phyloP scores from a whole-genome alignment of 257 asterid species.

The Henckelia pumila region DNA sequence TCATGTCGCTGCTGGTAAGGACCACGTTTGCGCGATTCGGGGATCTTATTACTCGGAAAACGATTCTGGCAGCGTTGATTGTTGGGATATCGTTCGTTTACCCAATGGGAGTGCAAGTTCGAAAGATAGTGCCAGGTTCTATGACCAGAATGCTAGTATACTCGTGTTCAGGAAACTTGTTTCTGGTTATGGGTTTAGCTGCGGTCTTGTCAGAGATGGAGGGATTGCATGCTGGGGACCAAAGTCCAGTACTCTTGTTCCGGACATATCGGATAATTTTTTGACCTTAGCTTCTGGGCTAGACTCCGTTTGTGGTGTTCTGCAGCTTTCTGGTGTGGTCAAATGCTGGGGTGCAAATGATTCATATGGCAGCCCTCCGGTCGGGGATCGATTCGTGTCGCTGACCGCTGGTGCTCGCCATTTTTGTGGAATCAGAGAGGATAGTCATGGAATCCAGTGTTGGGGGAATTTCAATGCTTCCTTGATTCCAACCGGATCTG shows the following conservation, averaged over 20 bases:
- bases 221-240: conserved; percentile 83
- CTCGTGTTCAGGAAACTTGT: conserved; percentile 50
- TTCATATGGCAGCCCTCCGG: conserved; percentile 40
- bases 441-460: conserved; percentile 71
- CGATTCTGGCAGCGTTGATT: conserved; percentile 65
- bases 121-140: conserved; percentile 45
- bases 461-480: conserved; percentile 85
- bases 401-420: conserved; percentile 69
- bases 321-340: conserved; percentile 49
- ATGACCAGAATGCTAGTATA: conserved; percentile 37
- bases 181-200: conserved; percentile 84
- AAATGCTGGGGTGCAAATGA: conserved; percentile 70
- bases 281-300: conserved; percentile 51
- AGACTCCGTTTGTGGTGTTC: conserved; percentile 65
- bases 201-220: conserved; percentile 61
- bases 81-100: conserved; percentile 66
- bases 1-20: conserved; percentile 73
- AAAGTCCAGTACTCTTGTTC: conserved; percentile 44
- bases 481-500: conserved; percentile 67
- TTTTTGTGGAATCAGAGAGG: conserved; percentile 87
- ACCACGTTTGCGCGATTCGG: conserved; percentile 78
- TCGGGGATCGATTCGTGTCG: conserved; percentile 55
- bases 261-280: conserved; percentile 34
- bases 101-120: conserved; percentile 38
- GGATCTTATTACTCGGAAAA: conserved; percentile 64